A percentile compares a stretch with the other conserved stretches of the same genome.
These are phyloP conservation scores for Hypericum perforatum DNA, from an alignment of 345 rosid genomes.

Conservation along the genomic window DNA sequence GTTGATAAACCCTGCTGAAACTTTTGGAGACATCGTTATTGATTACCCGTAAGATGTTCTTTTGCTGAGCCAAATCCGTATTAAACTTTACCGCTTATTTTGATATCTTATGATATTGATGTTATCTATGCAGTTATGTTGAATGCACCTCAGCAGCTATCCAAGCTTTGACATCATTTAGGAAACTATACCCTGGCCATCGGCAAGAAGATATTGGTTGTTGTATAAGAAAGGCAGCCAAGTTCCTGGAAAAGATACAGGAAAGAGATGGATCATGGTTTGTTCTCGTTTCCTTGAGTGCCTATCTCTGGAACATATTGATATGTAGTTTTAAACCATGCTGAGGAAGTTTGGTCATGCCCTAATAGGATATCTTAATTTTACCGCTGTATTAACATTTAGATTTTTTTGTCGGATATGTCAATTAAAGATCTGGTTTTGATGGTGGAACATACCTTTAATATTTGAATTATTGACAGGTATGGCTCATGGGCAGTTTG, in stretches of 20 bases:
- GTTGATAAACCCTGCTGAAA: slow-evolving; percentile 95
- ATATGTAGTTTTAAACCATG: neutral
- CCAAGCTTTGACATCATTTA: slow-evolving; percentile 72
- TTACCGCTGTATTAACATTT: too few species aligned
- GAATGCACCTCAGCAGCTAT: slow-evolving; percentile 93
- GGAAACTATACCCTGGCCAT: slow-evolving; percentile 63
- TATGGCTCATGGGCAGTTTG: slow-evolving; percentile 96
- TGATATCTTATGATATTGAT: neutral
- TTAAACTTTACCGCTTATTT: neutral
- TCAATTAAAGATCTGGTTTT: neutral
- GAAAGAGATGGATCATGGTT: slow-evolving; percentile 89
- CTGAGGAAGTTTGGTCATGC: too few species aligned
- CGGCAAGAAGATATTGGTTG: slow-evolving; percentile 56
- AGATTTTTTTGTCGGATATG: too few species aligned
- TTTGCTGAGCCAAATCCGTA: slow-evolving; percentile 10
- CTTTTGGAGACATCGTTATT: slow-evolving; percentile 94
- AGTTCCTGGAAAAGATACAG: slow-evolving; percentile 64
- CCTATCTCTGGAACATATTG: neutral
- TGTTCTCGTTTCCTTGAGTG: slow-evolving; percentile 18
- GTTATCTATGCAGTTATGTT: slow-evolving; percentile 43
- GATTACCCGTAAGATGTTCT: slow-evolving; percentile 78
- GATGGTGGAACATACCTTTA: neutral
- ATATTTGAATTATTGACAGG: slow-evolving; percentile 31
- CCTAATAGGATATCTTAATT: too few species aligned
- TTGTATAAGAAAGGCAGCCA: slow-evolving; percentile 59